Base-by-base conservation (phyloP, 306 rosid genomes). In the Trifolium subterraneum region DNA sequence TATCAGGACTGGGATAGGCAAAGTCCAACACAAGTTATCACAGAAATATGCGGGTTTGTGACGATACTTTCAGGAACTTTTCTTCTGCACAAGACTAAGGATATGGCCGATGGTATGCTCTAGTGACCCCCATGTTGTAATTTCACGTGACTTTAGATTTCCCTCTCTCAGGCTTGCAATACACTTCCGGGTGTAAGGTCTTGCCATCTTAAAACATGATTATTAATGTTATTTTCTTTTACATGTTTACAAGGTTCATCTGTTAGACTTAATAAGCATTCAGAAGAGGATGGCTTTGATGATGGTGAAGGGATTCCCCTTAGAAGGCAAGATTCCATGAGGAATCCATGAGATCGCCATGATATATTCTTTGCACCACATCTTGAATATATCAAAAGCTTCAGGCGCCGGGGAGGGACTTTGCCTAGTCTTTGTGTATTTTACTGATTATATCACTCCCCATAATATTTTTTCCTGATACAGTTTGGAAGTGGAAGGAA, bases 1-100 rank as follows among this genome's bases (percentile, higher is more conserved):
- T 80, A 76, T 52, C 91, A 95, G 99, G 99, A 95, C 80, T 95
- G 99, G 99, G 99, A 95, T 81, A 84, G 99, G 82, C 99, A 95
- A 73, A 95, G 97, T 88, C 99, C 99, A 76, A 95, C 99, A 6
- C 97, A 95, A 82, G 99, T 95, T 78, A 73, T 95, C 75, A 95
- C 99, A 1, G 99, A 95, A 81, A 83, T 95, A 72, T 95, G 99
- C 77, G 99, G 99, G 61, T 95, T 95, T 85, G 99, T 95, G 85
- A 95, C 99, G 10, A 95, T 95, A 70, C 99, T 95, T 70, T 89
- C 97, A 1, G 99, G 99, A 82, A 95, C 99, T 82, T 95, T 95
- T 87, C 98, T 95, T 81, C 99, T 95, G 63, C 99, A 95, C 88
- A 92, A 80, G 88, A 95, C 99, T 58, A 95, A 95, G 89, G 99